Conservation (phyloP, 345 rosid genomes). For the Eucalyptus albens region DNA sequence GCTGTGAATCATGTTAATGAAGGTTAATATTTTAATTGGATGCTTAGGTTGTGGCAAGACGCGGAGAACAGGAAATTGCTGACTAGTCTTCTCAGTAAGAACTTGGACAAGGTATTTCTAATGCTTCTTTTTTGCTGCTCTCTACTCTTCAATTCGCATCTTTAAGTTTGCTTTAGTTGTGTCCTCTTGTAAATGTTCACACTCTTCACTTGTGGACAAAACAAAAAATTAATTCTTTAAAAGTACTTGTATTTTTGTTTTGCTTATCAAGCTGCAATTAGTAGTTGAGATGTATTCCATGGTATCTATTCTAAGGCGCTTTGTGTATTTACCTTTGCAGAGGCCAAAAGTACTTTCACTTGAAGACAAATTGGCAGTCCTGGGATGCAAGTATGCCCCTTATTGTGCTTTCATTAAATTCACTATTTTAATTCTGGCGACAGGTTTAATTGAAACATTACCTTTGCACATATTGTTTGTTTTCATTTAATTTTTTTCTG, state of each 20-base stretch:
- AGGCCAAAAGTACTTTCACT: conserved; percentile 82
- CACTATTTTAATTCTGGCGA: background rate
- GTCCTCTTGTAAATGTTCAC: background rate
- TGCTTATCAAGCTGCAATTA: background rate
- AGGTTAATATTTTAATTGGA: background rate
- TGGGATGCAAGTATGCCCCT: conserved; percentile 87
- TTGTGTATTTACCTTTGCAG: conserved; percentile 18
- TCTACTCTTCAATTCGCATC: background rate
- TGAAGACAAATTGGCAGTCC: conserved; percentile 64
- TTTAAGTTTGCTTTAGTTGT: background rate
- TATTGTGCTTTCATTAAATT: background rate
- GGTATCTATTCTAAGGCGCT: background rate
- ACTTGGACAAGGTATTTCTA: conserved; percentile 50
- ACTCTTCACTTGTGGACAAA: background rate
- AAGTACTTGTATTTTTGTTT: background rate
- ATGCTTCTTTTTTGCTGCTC: background rate
- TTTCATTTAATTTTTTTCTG: background rate
- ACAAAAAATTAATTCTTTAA: background rate
- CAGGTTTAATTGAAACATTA: background rate
- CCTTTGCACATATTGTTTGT: background rate
- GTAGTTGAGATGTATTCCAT: background rate
- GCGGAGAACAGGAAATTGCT: conserved; percentile 72
- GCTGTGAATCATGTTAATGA: background rate
- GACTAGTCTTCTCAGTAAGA: conserved; percentile 52
- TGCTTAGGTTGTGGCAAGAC: conserved; percentile 91